phyloP scores from a whole-genome alignment of 129 eudicot genomes.

The Tagetes erecta region DNA sequence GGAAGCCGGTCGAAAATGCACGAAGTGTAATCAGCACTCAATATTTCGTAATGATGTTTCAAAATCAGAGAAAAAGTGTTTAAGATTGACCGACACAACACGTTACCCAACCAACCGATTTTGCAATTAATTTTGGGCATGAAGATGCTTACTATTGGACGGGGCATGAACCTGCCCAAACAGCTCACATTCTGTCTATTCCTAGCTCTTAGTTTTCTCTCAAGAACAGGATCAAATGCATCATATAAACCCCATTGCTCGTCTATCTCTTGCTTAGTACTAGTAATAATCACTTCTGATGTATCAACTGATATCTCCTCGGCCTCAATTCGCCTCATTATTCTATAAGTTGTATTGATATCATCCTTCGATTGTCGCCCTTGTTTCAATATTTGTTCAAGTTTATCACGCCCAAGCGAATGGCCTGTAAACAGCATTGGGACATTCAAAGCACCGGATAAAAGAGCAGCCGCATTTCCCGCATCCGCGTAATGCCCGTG shows the following conservation, averaged over 20 bases:
- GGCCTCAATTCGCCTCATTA: slow-evolving; percentile 85
- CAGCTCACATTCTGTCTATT: slow-evolving; percentile 64
- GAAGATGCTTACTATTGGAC: slow-evolving; percentile 58
- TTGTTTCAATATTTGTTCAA: slow-evolving; percentile 80
- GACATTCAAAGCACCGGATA: slow-evolving; percentile 83
- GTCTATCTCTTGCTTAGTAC: slow-evolving; percentile 87
- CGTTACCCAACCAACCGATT: not conserved
- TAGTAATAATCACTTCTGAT: slow-evolving; percentile 75
- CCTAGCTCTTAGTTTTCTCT: slow-evolving; percentile 78
- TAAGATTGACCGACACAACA: not conserved
- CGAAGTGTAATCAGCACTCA: not conserved
- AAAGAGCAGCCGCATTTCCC: slow-evolving; percentile 76
- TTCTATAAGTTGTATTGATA: slow-evolving; percentile 63
- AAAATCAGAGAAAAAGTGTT: not conserved
- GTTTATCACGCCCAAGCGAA: slow-evolving; percentile 87
- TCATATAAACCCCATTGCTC: slow-evolving; percentile 90
- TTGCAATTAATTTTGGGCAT: not conserved
- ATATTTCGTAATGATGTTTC: not conserved
- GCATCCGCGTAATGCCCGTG: slow-evolving; percentile 96
- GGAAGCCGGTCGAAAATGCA: not conserved
- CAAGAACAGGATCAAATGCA: slow-evolving; percentile 74
- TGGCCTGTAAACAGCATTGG: slow-evolving; percentile 94
- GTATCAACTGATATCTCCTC: slow-evolving; percentile 79
- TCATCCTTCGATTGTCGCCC: slow-evolving; percentile 80
- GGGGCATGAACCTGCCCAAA: slow-evolving; percentile 81